Evolutionary conservation across 192 early-diverging fungal species (phyloP).

Genomic region (Backusella australiensis): DNA sequence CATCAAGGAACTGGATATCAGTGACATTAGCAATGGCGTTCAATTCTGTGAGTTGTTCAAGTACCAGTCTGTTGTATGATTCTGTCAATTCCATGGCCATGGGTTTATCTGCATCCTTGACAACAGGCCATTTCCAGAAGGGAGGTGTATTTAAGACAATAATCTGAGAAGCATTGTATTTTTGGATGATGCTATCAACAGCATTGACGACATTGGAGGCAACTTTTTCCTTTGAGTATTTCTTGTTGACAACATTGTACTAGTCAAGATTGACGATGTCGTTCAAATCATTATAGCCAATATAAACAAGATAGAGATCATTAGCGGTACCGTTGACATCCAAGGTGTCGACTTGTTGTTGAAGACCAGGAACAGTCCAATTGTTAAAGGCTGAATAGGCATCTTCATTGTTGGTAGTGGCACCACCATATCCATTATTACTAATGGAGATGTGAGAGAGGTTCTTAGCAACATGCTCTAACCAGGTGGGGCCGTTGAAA

Average conservation of each 20-base stretch:
- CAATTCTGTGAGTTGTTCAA: background rate
- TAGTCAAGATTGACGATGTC: background rate
- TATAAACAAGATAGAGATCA: background rate
- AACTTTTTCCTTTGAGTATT: background rate
- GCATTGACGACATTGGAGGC: background rate
- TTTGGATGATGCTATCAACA: background rate
- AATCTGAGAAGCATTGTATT: background rate
- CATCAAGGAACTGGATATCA: background rate
- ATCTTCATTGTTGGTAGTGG: background rate
- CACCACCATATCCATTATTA: background rate
- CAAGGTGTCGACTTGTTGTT: background rate
- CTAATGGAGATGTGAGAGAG: background rate
- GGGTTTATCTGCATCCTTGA: background rate
- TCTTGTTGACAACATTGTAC: background rate
- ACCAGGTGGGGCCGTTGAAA: background rate
- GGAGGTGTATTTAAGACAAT: background rate
- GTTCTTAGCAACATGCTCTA: background rate
- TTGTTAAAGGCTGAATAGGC: background rate
- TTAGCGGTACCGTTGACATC: background rate
- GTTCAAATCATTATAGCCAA: background rate
- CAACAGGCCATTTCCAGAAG: background rate
- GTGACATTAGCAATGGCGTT: background rate
- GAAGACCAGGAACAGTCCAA: background rate
- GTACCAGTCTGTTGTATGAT: background rate
- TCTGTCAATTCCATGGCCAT: slow-evolving; percentile 29